These are phyloP conservation scores for Balansia obtecta DNA, from an alignment of 2,329 filamentous ascomycete species.

Conservation along the genomic window DNA sequence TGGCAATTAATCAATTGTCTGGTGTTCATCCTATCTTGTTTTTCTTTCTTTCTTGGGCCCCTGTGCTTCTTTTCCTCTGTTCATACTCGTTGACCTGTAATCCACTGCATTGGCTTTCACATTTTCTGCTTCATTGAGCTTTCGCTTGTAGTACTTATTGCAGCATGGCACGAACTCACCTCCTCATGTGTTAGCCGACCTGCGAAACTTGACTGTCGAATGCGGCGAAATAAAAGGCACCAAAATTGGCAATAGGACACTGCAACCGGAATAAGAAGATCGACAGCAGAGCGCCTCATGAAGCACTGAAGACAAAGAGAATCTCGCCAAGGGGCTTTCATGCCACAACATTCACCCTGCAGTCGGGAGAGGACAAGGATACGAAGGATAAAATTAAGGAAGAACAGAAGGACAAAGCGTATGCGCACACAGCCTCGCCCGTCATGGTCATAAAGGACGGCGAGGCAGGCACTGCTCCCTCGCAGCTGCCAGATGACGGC, in stretches of 20 bases:
- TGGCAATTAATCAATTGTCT: background rate
- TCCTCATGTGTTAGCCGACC: background rate
- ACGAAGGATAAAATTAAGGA: background rate
- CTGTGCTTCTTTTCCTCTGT: background rate
- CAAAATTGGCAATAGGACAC: background rate
- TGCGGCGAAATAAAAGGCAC: background rate
- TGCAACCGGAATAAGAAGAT: background rate
- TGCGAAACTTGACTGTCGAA: background rate
- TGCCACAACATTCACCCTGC: background rate
- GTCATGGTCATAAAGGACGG: background rate
- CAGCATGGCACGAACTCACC: background rate
- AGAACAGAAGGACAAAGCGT: background rate
- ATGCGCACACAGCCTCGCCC: background rate
- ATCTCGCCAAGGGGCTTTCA: background rate
- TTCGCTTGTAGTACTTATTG: background rate
- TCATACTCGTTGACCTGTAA: background rate
- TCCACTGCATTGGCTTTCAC: background rate
- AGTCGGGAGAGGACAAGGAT: background rate
- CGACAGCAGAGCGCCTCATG: background rate
- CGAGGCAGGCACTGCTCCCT: background rate
- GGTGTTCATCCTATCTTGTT: background rate
- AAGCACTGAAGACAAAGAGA: background rate
- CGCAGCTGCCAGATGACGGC: conserved; percentile 2
- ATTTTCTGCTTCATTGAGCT: background rate
- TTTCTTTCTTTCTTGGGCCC: background rate